Evolutionary conservation across 495 filamentous ascomycete genomes (phyloP).

Genomic region (Xylaria sp.): DNA sequence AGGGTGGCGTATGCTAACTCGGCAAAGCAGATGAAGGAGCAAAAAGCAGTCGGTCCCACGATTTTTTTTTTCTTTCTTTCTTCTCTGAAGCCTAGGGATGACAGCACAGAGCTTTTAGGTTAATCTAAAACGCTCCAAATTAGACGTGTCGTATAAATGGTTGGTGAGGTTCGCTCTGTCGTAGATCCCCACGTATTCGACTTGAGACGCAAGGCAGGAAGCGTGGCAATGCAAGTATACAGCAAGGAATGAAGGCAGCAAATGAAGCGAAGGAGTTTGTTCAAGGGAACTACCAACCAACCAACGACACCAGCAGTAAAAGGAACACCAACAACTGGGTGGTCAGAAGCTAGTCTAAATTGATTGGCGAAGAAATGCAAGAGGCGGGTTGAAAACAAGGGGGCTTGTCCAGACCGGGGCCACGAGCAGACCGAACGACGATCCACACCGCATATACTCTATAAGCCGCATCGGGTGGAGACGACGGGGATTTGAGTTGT

Average conservation of each 20-base stretch:
- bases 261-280: not conserved
- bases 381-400: slow-evolving; percentile 27
- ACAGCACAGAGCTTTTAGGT: slow-evolving; percentile 18
- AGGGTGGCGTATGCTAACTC: slow-evolving; percentile 4
- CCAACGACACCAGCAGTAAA: not conserved
- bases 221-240: slow-evolving; percentile 19
- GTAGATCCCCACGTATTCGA: slow-evolving; percentile 18
- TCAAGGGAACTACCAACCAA: slow-evolving; percentile 11
- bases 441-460: slow-evolving; percentile 22
- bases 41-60: not conserved
- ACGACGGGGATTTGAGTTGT: slow-evolving; percentile 2
- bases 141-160: not conserved
- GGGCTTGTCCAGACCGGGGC: slow-evolving; percentile 21
- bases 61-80: slow-evolving; percentile 6
- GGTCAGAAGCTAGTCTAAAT: not conserved
- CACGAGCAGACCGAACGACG: slow-evolving; percentile 12
- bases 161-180: slow-evolving; percentile 11
- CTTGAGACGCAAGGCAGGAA: slow-evolving; percentile 12
- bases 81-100: not conserved
- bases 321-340: not conserved
- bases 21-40: not conserved
- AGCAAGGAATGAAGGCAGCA: not conserved
- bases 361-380: slow-evolving; percentile 28
- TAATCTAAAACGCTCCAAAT: not conserved
- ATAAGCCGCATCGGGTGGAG: slow-evolving; percentile 15